Base-by-base conservation (phyloP, 2,329 filamentous ascomycete species). In the Exophiala alcalophila region DNA sequence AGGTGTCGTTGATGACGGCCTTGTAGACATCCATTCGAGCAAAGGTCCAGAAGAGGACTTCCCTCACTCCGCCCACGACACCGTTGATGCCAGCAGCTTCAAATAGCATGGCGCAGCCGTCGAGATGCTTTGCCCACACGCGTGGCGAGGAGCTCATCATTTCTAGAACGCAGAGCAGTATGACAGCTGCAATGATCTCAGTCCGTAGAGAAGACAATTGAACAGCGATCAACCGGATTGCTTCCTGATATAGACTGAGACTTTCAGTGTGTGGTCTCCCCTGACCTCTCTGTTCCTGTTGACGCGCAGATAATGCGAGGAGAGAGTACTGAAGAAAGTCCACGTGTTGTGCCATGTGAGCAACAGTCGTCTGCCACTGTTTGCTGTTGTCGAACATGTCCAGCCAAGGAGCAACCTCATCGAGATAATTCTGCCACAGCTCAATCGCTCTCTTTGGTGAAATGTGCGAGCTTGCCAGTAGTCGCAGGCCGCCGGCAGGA, bases 11-110 rank as follows among this genome's bases (percentile, higher is more conserved):
- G 15, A 80, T 78, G 10, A 80, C 64, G 2, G 72, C 72, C 24
- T 72, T 73, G 45, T 74, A 78, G 3, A 77, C 54, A 53, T 79
- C 76, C 73, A 78, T 78, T 29, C 76, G 65, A 0, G 72, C 74
- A 53, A 76, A 78, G 50, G 73, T 77, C 75, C 75, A 79, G 49
- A 78, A 79, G 0, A 78, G 63, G 0, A 74, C 74, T 50, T 76
- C 72, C 5, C 73, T 58, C 12, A 78, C 55, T 0, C 74, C 75
- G 2, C 71, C 70, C 4, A 66, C 65, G 3, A 75, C 67, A 0
- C 76, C 76, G 25, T 73, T 67, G 4, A 79, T 71, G 2, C 65
- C 67, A 42, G 72, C 69, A 1, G 71, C 67, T 45, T 71, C 67
- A 15, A 79, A 71, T 1, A 79, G 57, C 1, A 72, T 67, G 1